Evolutionary conservation across 108 stramenopile species (phyloP).

Genomic region (Cyclotella atomus): DNA sequence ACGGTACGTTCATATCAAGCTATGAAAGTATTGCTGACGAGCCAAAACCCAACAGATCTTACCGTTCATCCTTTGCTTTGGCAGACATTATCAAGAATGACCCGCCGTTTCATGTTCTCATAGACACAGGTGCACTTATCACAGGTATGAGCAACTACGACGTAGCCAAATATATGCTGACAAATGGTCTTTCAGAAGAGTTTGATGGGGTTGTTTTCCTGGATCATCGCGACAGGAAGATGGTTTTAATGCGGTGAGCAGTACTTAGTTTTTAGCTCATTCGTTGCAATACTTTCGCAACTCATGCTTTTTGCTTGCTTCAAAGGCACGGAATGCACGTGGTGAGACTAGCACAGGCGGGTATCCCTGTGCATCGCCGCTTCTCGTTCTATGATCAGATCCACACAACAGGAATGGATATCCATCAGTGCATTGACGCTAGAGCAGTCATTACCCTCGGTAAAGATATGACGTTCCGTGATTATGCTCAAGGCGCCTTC

Average conservation of each 20-base stretch:
- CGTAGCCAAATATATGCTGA: constrained; percentile 92
- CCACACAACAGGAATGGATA: constrained; percentile 99
- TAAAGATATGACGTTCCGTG: constrained; percentile 98
- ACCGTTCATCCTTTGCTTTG: not conserved
- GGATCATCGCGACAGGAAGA: constrained; percentile 93
- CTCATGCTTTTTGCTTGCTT: not conserved
- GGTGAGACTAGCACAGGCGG: constrained; percentile 86
- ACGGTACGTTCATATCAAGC: constrained; percentile 23
- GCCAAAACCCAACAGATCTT: not conserved
- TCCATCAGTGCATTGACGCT: constrained; percentile 93
- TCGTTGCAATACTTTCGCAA: not conserved
- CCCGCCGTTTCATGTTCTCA: constrained; percentile 89
- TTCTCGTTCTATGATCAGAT: constrained; percentile 98
- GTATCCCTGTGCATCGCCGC: constrained; percentile 83
- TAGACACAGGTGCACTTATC: constrained; percentile 96
- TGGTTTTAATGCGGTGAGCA: constrained; percentile 70
- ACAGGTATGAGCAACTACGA: constrained; percentile 96
- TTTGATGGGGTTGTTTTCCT: constrained; percentile 97
- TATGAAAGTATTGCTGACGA: not conserved
- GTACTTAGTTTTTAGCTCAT: too few relatives aligned
- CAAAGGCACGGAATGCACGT: constrained; percentile 79
- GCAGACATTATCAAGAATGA: constrained; percentile 67
- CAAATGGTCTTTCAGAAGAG: constrained; percentile 65
- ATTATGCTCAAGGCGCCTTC: constrained; percentile 97
- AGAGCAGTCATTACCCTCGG: constrained; percentile 92